Evolutionary conservation across 306 rosid species (phyloP).

Genomic region (Vicia villosa): DNA sequence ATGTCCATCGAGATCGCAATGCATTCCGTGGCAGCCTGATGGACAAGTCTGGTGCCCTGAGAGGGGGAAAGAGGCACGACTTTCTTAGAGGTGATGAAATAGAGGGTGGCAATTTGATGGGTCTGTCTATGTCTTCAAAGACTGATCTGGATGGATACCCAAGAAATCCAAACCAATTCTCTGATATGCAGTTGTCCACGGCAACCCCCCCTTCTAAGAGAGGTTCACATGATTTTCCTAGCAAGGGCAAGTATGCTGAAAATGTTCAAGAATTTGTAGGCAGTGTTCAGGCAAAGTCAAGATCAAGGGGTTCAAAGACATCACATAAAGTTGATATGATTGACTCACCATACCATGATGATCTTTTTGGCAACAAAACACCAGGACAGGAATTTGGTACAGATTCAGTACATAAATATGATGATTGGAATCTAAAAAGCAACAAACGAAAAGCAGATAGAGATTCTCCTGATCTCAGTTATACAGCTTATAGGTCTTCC

Average conservation of each 20-base stretch:
- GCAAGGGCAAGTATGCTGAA: slow-evolving; percentile 61
- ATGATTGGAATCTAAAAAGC: slow-evolving; percentile 61
- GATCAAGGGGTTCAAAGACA: slow-evolving; percentile 51
- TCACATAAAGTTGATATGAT: slow-evolving; percentile 43
- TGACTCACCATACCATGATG: slow-evolving; percentile 55
- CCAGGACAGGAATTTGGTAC: slow-evolving; percentile 54
- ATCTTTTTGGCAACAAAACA: slow-evolving; percentile 46
- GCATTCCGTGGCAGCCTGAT: slow-evolving; percentile 39
- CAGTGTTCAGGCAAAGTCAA: slow-evolving; percentile 58
- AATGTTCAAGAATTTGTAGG: slow-evolving; percentile 54
- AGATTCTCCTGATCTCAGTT: slow-evolving; percentile 70
- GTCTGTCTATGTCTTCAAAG: slow-evolving; percentile 62
- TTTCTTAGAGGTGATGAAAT: slow-evolving; percentile 57
- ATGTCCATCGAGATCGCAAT: slow-evolving; percentile 53
- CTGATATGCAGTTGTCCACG: slow-evolving; percentile 52
- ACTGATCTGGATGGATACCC: slow-evolving; percentile 54
- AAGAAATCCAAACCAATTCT: slow-evolving; percentile 50
- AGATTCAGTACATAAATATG: slow-evolving; percentile 60
- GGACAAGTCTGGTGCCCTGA: slow-evolving; percentile 59
- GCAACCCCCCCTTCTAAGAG: slow-evolving; percentile 59
- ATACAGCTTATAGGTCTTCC: slow-evolving; percentile 67
- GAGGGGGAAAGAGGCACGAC: slow-evolving; percentile 66
- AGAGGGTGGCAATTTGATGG: slow-evolving; percentile 53
- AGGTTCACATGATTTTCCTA: slow-evolving; percentile 55
- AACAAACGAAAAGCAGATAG: slow-evolving; percentile 76